These are phyloP conservation scores for Kuraishia piskuri DNA, from an alignment of 805 yeast species.

Conservation along the genomic window DNA sequence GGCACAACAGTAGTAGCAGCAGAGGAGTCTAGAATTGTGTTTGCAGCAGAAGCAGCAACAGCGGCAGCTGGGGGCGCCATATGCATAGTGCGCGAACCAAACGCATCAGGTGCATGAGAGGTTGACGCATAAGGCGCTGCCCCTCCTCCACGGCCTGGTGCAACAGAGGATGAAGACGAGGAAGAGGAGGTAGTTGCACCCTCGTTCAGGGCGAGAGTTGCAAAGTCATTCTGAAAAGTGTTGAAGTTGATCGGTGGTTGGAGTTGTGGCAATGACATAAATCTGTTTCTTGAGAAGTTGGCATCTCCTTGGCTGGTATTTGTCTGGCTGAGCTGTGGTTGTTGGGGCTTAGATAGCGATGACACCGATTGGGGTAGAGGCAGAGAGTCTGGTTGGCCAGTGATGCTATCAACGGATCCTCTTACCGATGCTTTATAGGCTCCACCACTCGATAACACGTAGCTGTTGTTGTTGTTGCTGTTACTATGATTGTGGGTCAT, in stretches of 20 bases:
- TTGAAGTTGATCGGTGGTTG: conserved; percentile 7
- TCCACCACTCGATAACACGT: not conserved
- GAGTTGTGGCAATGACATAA: conserved; percentile 8
- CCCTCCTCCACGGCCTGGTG: not conserved
- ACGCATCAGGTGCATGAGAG: not conserved
- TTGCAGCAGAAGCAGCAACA: no score
- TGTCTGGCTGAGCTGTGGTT: not conserved
- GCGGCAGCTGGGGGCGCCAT: not conserved
- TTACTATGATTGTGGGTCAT: no score
- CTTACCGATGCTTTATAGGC: not conserved
- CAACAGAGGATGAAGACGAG: not conserved
- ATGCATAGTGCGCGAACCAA: not conserved
- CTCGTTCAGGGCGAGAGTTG: not conserved
- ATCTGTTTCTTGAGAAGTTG: conserved; percentile 5
- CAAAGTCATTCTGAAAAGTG: not conserved
- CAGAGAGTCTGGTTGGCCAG: not conserved
- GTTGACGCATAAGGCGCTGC: not conserved
- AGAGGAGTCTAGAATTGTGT: not conserved
- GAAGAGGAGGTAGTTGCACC: not conserved
- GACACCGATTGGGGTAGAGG: not conserved
- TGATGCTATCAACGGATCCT: not conserved
- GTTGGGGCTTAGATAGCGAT: not conserved
- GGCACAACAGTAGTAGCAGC: not conserved
- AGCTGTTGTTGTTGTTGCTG: not conserved
- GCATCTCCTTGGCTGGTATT: conserved; percentile 2